Base-by-base conservation (phyloP, 306 rosid genomes). In the Malus fusca region DNA sequence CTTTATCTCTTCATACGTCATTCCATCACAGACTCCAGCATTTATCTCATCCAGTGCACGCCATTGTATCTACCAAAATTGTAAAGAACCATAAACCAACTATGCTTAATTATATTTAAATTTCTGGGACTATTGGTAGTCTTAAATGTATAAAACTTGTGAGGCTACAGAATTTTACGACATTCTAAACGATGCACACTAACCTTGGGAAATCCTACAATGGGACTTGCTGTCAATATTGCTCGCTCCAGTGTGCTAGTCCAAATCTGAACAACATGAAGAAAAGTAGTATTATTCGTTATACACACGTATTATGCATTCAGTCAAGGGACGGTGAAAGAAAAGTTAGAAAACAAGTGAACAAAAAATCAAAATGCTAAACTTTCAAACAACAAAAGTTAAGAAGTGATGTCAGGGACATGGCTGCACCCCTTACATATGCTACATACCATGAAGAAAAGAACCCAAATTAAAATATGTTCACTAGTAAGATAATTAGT, bases 31-130 rank as follows among this genome's bases (percentile, higher is more conserved):
- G 12, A 90, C 99, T 31, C 99, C 99, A 22, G 82, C 86, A 75
- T 95, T 78, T 84, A 95, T 95, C 87, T 95, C 99, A 75, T 95
- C 99, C 74, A 95, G 89, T 63, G 99, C 97, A n/a, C 97, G 96
- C 98, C 99, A 95, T 90, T 92, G 97, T 79, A 95, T 90, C 99
- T 95, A 79, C 74, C 68, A 81, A 74, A 63, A 74, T 69, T 52
- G 75, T 37, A 82, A 73, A 37, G 60, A 73, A 60, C 4, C n/a
- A 22, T 44, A 52, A 75, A 79, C 51, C 56, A 62, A 64, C 35
- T 2, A 53, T 40, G 37, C 70, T 33, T 11, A 55, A 75, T 42
- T 30, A 60, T 37, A 35, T 66, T 44, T 30, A 6, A 65, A 75
- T 78, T 74, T 31, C 37, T 56, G 75, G 60, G n/a, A 28, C 52